These are phyloP conservation scores for Aureobasidium uvarum DNA, from an alignment of 2,329 filamentous ascomycete species.

Conservation along the genomic window DNA sequence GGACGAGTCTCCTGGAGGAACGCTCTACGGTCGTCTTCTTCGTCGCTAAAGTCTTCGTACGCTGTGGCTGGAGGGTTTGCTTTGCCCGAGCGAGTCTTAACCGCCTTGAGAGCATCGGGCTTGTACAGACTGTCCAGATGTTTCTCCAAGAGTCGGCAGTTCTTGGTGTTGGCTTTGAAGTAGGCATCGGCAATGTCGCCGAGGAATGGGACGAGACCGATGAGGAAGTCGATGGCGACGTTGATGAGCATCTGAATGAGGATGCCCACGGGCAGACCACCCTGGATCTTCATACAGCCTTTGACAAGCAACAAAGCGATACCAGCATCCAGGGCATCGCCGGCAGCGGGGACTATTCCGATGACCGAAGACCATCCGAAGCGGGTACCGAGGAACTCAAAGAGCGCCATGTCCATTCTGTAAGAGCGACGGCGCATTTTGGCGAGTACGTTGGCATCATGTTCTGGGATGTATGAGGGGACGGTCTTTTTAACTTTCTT, in stretches of 20 bases:
- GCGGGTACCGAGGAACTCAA: slow-evolving; percentile 74
- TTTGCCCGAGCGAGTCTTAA: slow-evolving; percentile 36
- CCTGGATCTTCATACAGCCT: slow-evolving; percentile 68
- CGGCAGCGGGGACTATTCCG: slow-evolving; percentile 75
- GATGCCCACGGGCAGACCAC: slow-evolving; percentile 64
- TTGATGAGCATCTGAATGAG: slow-evolving; percentile 76
- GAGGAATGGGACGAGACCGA: slow-evolving; percentile 71
- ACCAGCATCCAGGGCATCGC: slow-evolving; percentile 70
- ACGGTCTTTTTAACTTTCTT: slow-evolving; percentile 85
- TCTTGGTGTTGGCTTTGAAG: slow-evolving; percentile 74
- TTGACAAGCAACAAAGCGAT: slow-evolving; percentile 73
- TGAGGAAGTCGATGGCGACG: slow-evolving; percentile 68
- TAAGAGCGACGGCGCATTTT: slow-evolving; percentile 85
- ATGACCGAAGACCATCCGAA: slow-evolving; percentile 91
- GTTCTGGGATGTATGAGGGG: slow-evolving; percentile 74
- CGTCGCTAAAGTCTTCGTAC: slow-evolving; percentile 47
- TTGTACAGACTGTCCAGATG: slow-evolving; percentile 67
- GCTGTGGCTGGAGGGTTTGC: slow-evolving; percentile 47
- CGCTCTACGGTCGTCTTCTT: slow-evolving; percentile 34
- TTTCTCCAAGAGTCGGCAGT: slow-evolving; percentile 66
- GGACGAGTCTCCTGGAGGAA: slow-evolving; percentile 22
- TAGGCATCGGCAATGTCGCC: slow-evolving; percentile 73
- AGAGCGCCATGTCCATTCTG: slow-evolving; percentile 78
- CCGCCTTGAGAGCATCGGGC: slow-evolving; percentile 38
- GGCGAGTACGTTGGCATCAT: slow-evolving; percentile 80